Evolutionary conservation across 768 basidiomycete genomes (phyloP).

Genomic region (Tubosaeta brunneosetosa): DNA sequence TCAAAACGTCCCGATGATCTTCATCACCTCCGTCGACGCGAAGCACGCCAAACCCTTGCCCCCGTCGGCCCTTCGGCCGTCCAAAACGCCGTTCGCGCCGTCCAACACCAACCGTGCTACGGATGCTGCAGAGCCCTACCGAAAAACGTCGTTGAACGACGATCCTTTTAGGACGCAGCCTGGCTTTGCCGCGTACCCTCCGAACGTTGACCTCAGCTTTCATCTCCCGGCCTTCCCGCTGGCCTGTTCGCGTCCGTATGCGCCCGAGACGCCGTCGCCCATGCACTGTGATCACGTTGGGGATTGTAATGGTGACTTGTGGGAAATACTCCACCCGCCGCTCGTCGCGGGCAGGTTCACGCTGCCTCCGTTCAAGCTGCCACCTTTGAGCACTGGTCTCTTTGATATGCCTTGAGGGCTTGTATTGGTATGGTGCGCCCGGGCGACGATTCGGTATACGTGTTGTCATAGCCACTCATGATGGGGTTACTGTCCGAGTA

Average conservation of each 20-base stretch:
- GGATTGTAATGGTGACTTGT: slow-evolving; percentile 20
- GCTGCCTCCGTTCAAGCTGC: slow-evolving; percentile 24
- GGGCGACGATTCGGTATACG: not conserved
- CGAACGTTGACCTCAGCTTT: slow-evolving; percentile 5
- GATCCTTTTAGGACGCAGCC: slow-evolving; percentile 12
- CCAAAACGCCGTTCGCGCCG: slow-evolving; percentile 11
- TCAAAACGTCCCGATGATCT: slow-evolving; percentile 17
- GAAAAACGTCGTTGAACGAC: slow-evolving; percentile 3
- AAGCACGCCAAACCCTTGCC: slow-evolving; percentile 21
- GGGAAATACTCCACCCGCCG: slow-evolving; percentile 25
- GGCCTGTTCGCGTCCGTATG: not conserved
- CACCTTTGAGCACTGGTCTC: slow-evolving; percentile 13
- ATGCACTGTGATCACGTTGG: slow-evolving; percentile 22
- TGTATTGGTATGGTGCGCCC: no score
- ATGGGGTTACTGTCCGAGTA: no score
- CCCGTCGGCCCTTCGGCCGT: slow-evolving; percentile 5
- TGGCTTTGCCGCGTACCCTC: not conserved
- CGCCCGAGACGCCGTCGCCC: slow-evolving; percentile 26
- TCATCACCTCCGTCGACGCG: slow-evolving; percentile 25
- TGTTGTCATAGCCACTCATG: not conserved
- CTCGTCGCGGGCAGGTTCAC: slow-evolving; percentile 14
- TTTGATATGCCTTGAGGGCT: slow-evolving; percentile 2
- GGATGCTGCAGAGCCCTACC: not conserved
- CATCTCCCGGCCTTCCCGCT: slow-evolving; percentile 13
- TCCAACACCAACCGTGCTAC: slow-evolving; percentile 10